Evolutionary conservation across 164 flowering plant genomes (phyloP), one percentile per base, ranked within the genome.

Genomic region (Chloranthus sessilifolius): DNA sequence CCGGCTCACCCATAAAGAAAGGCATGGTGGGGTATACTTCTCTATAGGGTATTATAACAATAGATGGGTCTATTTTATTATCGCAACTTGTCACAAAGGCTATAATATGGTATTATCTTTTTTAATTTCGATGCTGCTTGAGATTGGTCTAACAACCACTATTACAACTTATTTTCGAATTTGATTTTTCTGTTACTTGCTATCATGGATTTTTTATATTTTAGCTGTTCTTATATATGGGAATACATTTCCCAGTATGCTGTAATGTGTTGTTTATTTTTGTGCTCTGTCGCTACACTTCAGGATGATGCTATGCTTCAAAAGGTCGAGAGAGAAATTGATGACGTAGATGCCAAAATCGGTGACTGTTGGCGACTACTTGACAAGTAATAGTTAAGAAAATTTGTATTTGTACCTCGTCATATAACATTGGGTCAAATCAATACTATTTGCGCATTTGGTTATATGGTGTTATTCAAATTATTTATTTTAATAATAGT

Each of bases 221-320:
- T 30, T 29, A 24, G 29, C 6, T 26, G 8, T 28, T 10, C 12
- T 14, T 14, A 7, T 7, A 14, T 33, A 0, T 33, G 36, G 10
- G 12, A 33, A 14, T 33, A 7, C 10, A 33, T 50, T 4, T 38
- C 17, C 15, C 3, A 11, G 25, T 37, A 23, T 31, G 24, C 3
- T 31, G 28, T 31, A 3, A 31, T 49, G 39, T 31, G 1, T 20
- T 37, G 23, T 3, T 27, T 48, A 27, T 27, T 53, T n/a, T 21
- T 40, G n/a, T 23, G 34, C 44, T 8, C 28, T n/a, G 31, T 53
- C 46, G 19, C 19, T 26, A 9, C n/a, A 33, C 30, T 56, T 39
- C 58, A 87, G 98, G 89, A 87, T 68, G 98, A 83, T 79, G 75
- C 81, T 23, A 76, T 90, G 89, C 87, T 90, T 26, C 96, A 90